phyloP scores from a whole-genome alignment of 2,329 filamentous ascomycete genomes.

The Aspergillus fischeri region DNA sequence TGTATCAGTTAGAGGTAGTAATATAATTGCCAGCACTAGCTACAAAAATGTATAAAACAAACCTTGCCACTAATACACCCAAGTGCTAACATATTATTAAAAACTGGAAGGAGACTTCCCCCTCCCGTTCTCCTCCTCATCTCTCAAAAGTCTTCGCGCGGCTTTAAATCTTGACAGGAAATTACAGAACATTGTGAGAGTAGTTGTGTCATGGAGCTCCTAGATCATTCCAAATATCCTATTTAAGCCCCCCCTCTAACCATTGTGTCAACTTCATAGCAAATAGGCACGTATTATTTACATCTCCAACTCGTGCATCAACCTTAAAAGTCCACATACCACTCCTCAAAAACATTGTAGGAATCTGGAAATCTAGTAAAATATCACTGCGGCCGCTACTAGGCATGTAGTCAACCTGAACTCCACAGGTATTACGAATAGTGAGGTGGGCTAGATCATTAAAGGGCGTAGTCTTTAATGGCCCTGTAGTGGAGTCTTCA shows the following conservation, averaged over 20 bases:
- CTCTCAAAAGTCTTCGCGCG: too few species aligned
- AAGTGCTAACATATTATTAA: too few species aligned
- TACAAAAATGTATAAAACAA: too few species aligned
- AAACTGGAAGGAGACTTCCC: too few species aligned
- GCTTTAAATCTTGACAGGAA: too few species aligned
- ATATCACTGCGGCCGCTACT: conserved; percentile 10
- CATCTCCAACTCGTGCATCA: conserved; percentile 10
- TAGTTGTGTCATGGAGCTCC: too few species aligned
- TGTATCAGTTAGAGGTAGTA: too few species aligned
- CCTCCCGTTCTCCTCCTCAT: too few species aligned
- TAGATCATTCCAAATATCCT: too few species aligned
- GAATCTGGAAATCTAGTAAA: conserved; percentile 11
- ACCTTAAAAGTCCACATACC: conserved; percentile 13
- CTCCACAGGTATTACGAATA: conserved; percentile 7
- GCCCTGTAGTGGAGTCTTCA: conserved; percentile 1
- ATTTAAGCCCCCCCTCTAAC: conserved; percentile 7
- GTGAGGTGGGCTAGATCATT: conserved; percentile 7
- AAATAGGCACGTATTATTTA: conserved; percentile 10
- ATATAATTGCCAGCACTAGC: too few species aligned
- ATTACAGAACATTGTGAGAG: too few species aligned
- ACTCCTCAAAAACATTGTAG: conserved; percentile 9
- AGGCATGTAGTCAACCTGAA: conserved; percentile 9
- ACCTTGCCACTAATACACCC: too few species aligned
- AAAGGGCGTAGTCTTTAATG: conserved; percentile 8
- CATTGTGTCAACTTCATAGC: conserved; percentile 12